A percentile compares a stretch with the other conserved stretches of the same genome.
phyloP scores from a whole-genome alignment of 2,329 filamentous ascomycete genomes.

The Aureobasidium sp. region DNA sequence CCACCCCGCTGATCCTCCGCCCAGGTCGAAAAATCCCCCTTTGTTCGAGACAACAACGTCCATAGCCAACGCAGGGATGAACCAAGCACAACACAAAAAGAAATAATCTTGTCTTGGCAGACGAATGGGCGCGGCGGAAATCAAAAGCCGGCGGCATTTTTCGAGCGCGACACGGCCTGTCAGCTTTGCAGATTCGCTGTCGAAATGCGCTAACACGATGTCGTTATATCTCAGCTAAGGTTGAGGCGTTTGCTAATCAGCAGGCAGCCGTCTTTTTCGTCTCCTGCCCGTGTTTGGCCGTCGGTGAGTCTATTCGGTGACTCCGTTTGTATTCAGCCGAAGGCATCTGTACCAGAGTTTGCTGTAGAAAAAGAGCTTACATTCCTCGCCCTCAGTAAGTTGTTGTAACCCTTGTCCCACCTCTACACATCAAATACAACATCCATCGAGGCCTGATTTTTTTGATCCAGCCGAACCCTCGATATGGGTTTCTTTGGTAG shows the following conservation, averaged over 20 bases:
- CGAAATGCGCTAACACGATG: neutral
- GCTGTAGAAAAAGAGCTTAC: conserved; percentile 1
- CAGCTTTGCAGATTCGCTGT: conserved; percentile 1
- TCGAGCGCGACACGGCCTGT: neutral
- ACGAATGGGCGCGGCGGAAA: neutral
- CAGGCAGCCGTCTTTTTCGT: conserved; percentile 3
- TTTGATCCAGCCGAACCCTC: neutral
- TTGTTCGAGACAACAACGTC: conserved; percentile 3
- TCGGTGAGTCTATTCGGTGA: conserved; percentile 10
- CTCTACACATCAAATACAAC: neutral
- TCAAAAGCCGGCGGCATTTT: neutral
- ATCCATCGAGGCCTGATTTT: neutral
- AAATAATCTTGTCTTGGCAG: neutral
- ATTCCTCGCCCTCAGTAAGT: conserved; percentile 1
- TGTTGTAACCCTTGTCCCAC: neutral
- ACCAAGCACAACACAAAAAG: neutral
- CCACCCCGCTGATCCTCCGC: neutral
- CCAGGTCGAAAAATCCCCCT: neutral
- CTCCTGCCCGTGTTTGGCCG: conserved; percentile 4
- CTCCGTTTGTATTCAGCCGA: conserved; percentile 3
- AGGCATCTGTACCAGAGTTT: neutral
- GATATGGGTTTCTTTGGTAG: conserved; percentile 12
- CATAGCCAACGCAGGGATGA: conserved; percentile 1
- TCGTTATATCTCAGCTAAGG: conserved; percentile 7
- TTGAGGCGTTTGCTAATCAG: conserved; percentile 2